phyloP scores from a whole-genome alignment of 176 grass and related monocot genomes.

The Alloteropsis semialata region DNA sequence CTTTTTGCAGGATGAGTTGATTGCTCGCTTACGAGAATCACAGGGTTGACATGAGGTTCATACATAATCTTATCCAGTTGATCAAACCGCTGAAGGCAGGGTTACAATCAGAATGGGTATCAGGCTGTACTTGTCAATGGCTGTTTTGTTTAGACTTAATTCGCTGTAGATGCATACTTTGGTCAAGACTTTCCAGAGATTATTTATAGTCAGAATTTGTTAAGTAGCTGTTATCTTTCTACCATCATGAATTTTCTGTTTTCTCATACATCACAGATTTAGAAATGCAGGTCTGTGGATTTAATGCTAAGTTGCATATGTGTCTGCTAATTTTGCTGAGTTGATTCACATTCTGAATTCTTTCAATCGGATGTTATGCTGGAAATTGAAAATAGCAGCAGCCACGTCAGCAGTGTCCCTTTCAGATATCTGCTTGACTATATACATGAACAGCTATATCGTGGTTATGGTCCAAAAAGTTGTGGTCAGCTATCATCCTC shows the following conservation, averaged over 20 bases:
- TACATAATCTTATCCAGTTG: background rate
- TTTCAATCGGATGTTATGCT: background rate
- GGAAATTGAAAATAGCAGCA: background rate
- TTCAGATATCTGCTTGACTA: background rate
- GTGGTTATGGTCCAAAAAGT: background rate
- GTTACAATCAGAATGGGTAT: background rate
- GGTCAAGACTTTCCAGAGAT: background rate
- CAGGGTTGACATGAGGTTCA: constrained; percentile 23
- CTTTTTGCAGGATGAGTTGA: constrained; percentile 57
- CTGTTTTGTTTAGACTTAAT: background rate
- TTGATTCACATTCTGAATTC: background rate
- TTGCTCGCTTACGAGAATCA: constrained; percentile 41
- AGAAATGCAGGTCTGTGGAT: background rate
- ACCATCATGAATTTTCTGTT: background rate
- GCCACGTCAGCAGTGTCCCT: background rate
- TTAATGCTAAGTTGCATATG: background rate
- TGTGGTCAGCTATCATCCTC: background rate
- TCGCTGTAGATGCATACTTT: background rate
- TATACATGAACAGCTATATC: background rate
- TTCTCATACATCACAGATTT: background rate
- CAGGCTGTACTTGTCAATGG: background rate
- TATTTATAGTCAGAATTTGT: background rate
- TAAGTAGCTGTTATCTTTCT: background rate
- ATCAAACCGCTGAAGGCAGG: background rate
- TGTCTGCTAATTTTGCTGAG: background rate